These are phyloP conservation scores for Penicillium malachiteum DNA, from an alignment of 495 filamentous ascomycete species.

Conservation along the genomic window DNA sequence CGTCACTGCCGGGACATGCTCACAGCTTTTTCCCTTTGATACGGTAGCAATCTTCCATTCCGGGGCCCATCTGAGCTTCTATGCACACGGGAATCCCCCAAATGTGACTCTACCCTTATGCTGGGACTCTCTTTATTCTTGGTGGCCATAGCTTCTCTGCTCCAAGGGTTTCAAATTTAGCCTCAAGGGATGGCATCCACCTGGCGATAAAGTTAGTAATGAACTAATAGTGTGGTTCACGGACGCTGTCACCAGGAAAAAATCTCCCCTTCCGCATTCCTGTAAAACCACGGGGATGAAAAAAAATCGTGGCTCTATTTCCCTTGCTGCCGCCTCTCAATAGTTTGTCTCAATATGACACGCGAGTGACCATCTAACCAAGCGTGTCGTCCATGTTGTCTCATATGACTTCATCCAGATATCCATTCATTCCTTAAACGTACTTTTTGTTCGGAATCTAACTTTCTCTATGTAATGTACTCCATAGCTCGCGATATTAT, in stretches of 20 bases:
- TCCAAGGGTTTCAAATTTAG: background rate
- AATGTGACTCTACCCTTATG: constrained; percentile 13
- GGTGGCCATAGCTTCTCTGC: constrained; percentile 1
- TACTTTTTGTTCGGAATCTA: background rate
- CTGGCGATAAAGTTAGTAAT: constrained; percentile 13
- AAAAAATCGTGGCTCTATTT: constrained; percentile 8
- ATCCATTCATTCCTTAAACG: background rate
- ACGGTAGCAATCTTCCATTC: constrained; percentile 30
- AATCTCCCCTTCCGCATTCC: constrained; percentile 2
- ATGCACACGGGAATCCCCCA: constrained; percentile 12
- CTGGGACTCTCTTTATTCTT: too few relatives aligned
- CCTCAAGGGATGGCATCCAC: constrained; percentile 17
- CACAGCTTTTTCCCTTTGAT: constrained; percentile 12
- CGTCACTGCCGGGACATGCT: constrained; percentile 19
- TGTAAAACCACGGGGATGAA: constrained; percentile 5
- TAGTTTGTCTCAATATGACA: constrained; percentile 10
- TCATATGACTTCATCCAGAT: background rate
- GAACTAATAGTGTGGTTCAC: constrained; percentile 5
- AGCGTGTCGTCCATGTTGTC: background rate
- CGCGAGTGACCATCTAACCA: constrained; percentile 5
- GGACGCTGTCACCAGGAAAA: background rate
- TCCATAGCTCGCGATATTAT: too few relatives aligned
- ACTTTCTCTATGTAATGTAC: too few relatives aligned
- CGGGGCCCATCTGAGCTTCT: constrained; percentile 5
- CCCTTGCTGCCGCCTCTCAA: constrained; percentile 20